Conservation (phyloP, 78 protist genomes). For the Mantamonas sphyraenae region DNA sequence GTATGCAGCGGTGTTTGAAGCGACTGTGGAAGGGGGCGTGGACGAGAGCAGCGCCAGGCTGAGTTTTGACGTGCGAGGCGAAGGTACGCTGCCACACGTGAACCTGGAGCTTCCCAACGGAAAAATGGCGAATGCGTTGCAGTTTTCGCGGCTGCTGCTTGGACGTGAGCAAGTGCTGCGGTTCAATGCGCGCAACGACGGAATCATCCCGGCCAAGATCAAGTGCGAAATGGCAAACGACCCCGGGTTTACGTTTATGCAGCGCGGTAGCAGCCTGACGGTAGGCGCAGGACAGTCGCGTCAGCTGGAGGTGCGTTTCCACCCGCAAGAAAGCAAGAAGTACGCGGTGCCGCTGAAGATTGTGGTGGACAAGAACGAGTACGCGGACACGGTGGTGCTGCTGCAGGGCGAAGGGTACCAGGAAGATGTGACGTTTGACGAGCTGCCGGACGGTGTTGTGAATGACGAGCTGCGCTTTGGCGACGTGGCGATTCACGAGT, state of each 20-base stretch:
- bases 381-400: slow-evolving; percentile 23
- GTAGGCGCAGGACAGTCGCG: not conserved
- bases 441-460: slow-evolving; percentile 11
- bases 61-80: slow-evolving; percentile 52
- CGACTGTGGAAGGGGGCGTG: slow-evolving; percentile 40
- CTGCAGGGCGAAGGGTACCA: slow-evolving; percentile 31
- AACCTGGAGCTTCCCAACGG: slow-evolving; percentile 2
- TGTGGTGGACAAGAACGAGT: slow-evolving; percentile 30
- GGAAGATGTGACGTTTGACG: slow-evolving; percentile 35
- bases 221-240: not conserved
- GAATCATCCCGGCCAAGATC: slow-evolving; percentile 35
- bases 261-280: not conserved
- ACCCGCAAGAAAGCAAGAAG: slow-evolving; percentile 9
- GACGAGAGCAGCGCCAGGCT: slow-evolving; percentile 24
- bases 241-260: slow-evolving; percentile 14
- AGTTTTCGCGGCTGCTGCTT: slow-evolving; percentile 10
- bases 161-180: not conserved
- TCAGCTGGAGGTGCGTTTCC: slow-evolving; percentile 2
- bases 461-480: slow-evolving; percentile 41
- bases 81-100: slow-evolving; percentile 66
- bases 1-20: slow-evolving; percentile 45
- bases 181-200: slow-evolving; percentile 33
- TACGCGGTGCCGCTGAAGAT: not conserved
- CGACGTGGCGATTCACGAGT: slow-evolving; percentile 14
- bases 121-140: slow-evolving; percentile 2